These are phyloP conservation scores for Tricholoma terreum DNA, from an alignment of 768 basidiomycete genomes.

Conservation along the genomic window DNA sequence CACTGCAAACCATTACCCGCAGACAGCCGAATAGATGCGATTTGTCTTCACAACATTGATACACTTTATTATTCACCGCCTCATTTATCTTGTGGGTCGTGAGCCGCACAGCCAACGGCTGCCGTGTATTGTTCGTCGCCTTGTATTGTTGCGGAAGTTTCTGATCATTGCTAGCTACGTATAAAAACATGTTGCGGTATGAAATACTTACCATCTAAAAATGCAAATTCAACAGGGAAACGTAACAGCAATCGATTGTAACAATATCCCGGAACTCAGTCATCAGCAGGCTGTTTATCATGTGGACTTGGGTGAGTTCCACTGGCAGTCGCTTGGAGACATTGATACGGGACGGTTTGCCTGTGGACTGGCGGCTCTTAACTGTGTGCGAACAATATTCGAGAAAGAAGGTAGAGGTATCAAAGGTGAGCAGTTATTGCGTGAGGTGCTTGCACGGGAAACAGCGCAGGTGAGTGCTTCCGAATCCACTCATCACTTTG, in stretches of 20 bases:
- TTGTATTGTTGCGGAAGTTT: no score
- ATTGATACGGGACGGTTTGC: conserved; percentile 37
- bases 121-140: no score
- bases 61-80: no score
- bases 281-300: conserved; percentile 42
- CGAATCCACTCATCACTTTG: not conserved
- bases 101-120: no score
- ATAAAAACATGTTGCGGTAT: no score
- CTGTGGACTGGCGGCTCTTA: conserved; percentile 66
- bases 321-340: conserved; percentile 32
- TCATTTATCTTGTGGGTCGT: no score
- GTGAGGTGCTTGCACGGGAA: conserved; percentile 29
- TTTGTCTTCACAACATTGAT: no score
- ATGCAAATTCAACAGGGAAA: not conserved
- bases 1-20: no score
- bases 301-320: conserved; percentile 57
- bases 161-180: no score
- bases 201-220: not conserved
- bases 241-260: not conserved
- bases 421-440: conserved; percentile 27
- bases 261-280: conserved; percentile 12
- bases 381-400: conserved; percentile 55
- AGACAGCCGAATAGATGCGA: no score
- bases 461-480: conserved; percentile 32
- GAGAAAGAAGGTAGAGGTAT: conserved; percentile 30